A percentile compares a stretch with the other conserved stretches of the same genome.
These are phyloP conservation scores for Psilocybe sp. DNA, from an alignment of 768 basidiomycete species.

Conservation along the genomic window DNA sequence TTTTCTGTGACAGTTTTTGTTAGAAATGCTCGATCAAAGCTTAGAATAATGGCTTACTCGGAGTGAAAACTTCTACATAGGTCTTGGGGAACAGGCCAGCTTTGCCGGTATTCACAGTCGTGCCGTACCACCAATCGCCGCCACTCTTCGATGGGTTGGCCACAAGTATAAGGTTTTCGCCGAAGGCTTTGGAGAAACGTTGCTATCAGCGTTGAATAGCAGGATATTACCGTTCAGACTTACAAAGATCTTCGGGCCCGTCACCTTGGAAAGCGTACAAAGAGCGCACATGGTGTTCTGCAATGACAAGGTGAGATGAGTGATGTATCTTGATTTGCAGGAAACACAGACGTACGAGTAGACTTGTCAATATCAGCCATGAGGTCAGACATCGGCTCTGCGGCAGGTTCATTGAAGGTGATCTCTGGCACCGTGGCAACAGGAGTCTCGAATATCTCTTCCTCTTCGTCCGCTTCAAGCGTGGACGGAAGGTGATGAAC, in stretches of 20 bases:
- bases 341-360: slow-evolving; percentile 40
- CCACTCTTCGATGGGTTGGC: slow-evolving; percentile 85
- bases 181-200: slow-evolving; percentile 55
- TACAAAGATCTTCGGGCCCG: slow-evolving; percentile 84
- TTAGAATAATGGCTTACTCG: slow-evolving; percentile 45
- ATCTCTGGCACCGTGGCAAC: slow-evolving; percentile 49
- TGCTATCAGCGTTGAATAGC: slow-evolving; percentile 2
- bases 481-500: slow-evolving; percentile 48
- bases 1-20: slow-evolving; percentile 36
- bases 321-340: slow-evolving; percentile 4
- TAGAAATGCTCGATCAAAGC: not conserved
- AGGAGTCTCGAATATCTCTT: slow-evolving; percentile 17
- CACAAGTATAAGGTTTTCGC: slow-evolving; percentile 69
- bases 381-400: slow-evolving; percentile 42
- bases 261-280: slow-evolving; percentile 86
- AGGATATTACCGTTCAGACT: slow-evolving; percentile 24
- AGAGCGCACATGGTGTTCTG: slow-evolving; percentile 75
- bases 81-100: slow-evolving; percentile 89
- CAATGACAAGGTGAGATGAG: slow-evolving; percentile 1
- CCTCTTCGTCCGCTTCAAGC: slow-evolving; percentile 56
- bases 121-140: slow-evolving; percentile 95
- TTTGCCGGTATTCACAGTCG: slow-evolving; percentile 55
- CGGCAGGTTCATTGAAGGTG: slow-evolving; percentile 46
- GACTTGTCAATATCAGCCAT: slow-evolving; percentile 74
- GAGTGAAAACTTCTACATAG: slow-evolving; percentile 73